Conservation (phyloP, 179 eudicot genomes). For the Drosera spatulata region DNA sequence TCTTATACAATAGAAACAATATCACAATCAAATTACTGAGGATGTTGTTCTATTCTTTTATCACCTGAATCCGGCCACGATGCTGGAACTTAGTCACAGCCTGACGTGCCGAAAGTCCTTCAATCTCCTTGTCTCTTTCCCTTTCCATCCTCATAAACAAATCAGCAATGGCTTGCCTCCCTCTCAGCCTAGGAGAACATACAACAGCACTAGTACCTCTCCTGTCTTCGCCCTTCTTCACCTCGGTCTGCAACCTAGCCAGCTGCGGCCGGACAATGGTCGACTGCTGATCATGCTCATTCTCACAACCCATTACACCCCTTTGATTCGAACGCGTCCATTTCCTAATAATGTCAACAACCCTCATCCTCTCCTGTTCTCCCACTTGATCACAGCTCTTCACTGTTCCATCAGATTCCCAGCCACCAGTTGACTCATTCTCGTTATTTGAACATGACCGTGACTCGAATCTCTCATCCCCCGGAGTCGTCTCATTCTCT, state of each 20-base stretch:
- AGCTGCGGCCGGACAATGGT: constrained; percentile 3
- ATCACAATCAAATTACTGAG: neutral
- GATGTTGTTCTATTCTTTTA: no score
- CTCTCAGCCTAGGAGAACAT: constrained; percentile 47
- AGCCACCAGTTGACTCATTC: constrained; percentile 15
- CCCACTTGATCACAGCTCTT: constrained; percentile 7
- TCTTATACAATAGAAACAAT: neutral
- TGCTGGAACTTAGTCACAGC: constrained; percentile 52
- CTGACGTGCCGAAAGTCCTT: constrained; percentile 22
- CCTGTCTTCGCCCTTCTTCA: constrained; percentile 14
- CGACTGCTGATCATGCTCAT: neutral
- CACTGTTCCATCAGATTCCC: constrained; percentile 20
- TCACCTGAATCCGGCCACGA: constrained; percentile 74
- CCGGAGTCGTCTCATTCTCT: neutral
- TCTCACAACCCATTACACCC: constrained; percentile 5
- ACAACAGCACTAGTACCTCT: constrained; percentile 9
- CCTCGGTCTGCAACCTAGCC: constrained; percentile 12
- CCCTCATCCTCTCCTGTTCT: constrained; percentile 43
- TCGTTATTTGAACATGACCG: constrained; percentile 3
- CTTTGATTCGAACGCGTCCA: constrained; percentile 16
- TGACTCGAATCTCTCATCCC: constrained; percentile 1
- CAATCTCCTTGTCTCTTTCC: constrained; percentile 43
- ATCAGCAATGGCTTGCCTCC: constrained; percentile 52
- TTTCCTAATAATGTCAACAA: constrained; percentile 49
- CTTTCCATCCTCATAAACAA: constrained; percentile 33